Evolutionary conservation across 495 filamentous ascomycete genomes (phyloP).

Genomic region (Aspergillus sparsus): DNA sequence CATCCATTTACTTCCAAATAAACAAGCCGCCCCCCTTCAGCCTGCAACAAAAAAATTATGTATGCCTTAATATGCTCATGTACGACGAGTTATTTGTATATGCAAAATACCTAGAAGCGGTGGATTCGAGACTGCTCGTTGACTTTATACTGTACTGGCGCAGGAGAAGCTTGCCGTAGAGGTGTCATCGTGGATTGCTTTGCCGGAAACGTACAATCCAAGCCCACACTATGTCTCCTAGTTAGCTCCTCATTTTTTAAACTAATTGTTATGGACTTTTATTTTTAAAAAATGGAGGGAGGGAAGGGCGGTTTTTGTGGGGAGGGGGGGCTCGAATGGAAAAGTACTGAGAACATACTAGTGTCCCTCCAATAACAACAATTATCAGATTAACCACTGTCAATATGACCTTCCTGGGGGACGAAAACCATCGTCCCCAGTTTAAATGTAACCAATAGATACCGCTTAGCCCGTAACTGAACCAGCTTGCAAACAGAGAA

Average conservation of each 20-base stretch:
- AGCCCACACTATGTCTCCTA: constrained; percentile 32
- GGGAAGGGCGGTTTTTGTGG: no score
- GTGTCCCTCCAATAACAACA: constrained; percentile 26
- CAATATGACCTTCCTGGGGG: constrained; percentile 28
- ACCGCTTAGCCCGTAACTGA: constrained; percentile 36
- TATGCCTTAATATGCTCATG: neutral
- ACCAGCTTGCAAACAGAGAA: constrained; percentile 37
- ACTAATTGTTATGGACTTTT: constrained; percentile 1
- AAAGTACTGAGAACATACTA: constrained; percentile 28
- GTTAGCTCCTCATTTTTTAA: no score
- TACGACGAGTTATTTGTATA: neutral
- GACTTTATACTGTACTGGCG: constrained; percentile 10
- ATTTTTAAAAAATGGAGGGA: no score
- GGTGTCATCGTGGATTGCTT: constrained; percentile 41
- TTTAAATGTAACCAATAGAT: constrained; percentile 45
- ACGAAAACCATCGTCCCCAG: constrained; percentile 24
- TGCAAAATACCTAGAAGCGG: neutral
- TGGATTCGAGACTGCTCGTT: neutral
- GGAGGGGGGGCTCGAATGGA: neutral
- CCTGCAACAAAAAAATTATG: neutral
- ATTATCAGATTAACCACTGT: constrained; percentile 30
- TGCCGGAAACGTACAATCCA: constrained; percentile 43
- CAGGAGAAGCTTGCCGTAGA: constrained; percentile 19
- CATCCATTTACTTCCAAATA: no score
- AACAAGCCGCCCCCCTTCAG: no score